phyloP scores from a whole-genome alignment of 805 yeast genomes.

The Pichia membranifaciens region DNA sequence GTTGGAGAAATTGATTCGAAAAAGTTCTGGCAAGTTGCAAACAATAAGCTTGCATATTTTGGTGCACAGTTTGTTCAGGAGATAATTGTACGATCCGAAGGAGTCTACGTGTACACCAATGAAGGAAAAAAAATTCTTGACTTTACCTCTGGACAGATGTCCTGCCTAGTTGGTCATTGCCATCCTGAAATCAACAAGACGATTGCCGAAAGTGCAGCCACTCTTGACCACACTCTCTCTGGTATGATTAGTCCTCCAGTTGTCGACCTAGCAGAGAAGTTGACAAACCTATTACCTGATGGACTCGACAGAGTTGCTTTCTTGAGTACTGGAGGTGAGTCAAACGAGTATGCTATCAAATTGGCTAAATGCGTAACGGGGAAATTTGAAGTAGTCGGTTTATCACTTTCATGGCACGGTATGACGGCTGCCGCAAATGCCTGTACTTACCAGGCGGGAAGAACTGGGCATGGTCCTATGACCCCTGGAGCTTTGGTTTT shows the following conservation, averaged over 20 bases:
- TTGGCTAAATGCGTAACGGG: constrained; percentile 27
- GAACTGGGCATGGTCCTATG: constrained; percentile 26
- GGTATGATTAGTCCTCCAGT: constrained; percentile 28
- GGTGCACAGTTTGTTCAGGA: constrained; percentile 20
- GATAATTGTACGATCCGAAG: constrained; percentile 21
- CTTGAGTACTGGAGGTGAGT: constrained; percentile 30
- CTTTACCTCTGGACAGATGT: constrained; percentile 27
- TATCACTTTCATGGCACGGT: constrained; percentile 28
- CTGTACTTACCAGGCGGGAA: constrained; percentile 25
- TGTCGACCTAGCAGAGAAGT: constrained; percentile 25
- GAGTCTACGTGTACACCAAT: constrained; percentile 21
- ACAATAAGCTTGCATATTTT: constrained; percentile 13
- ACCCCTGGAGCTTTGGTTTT: constrained; percentile 25
- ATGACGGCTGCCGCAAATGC: constrained; percentile 27
- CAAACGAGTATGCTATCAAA: constrained; percentile 32
- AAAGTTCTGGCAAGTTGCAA: constrained; percentile 17
- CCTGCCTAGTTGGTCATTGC: constrained; percentile 26
- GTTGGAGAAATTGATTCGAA: not conserved
- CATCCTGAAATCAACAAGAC: constrained; percentile 24
- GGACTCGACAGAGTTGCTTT: constrained; percentile 25
- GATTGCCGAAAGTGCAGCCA: constrained; percentile 20
- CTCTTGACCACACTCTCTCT: constrained; percentile 23
- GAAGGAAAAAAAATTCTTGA: constrained; percentile 23
- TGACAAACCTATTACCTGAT: constrained; percentile 20
- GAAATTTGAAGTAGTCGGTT: constrained; percentile 26